phyloP scores from a whole-genome alignment of 768 basidiomycete species.

The Leccinum arenicola region DNA sequence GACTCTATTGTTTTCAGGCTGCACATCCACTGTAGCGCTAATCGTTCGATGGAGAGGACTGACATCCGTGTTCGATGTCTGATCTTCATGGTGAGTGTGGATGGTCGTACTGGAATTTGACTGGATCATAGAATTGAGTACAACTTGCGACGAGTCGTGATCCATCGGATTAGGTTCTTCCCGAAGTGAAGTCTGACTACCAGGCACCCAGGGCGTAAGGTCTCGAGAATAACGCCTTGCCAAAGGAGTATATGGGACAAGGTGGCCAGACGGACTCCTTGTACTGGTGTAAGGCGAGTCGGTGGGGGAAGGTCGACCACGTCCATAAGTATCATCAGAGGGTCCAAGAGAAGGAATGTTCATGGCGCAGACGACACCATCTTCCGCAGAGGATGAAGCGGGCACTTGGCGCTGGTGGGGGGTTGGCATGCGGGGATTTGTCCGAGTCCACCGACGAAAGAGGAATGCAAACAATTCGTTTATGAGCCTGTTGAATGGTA shows the following conservation, averaged over 20 bases:
- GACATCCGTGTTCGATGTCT: not conserved
- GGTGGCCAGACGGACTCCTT: slow-evolving; percentile 21
- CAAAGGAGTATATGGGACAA: slow-evolving; percentile 16
- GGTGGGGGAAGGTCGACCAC: slow-evolving; percentile 6
- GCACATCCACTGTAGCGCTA: not conserved
- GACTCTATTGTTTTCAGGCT: not conserved
- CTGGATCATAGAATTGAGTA: not conserved
- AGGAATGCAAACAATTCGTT: slow-evolving; percentile 3
- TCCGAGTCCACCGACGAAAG: slow-evolving; percentile 1
- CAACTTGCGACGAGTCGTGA: not conserved
- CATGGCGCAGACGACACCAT: slow-evolving; percentile 16
- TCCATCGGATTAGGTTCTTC: slow-evolving; percentile 14
- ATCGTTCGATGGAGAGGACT: not conserved
- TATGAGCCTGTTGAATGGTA: not conserved
- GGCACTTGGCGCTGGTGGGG: not conserved
- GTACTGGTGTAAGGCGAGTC: slow-evolving; percentile 13
- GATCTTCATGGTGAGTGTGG: not conserved
- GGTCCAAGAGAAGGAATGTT: slow-evolving; percentile 5
- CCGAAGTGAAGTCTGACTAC: slow-evolving; percentile 15
- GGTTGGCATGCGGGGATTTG: not conserved
- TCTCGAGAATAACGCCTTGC: slow-evolving; percentile 13
- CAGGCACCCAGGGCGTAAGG: slow-evolving; percentile 1
- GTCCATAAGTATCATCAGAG: slow-evolving; percentile 1
- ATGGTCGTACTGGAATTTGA: not conserved
- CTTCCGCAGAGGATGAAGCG: not conserved